Percentiles rank a stretch among this genome's conserved stretches.
Conservation (phyloP, 208 protist genomes). For the Trypanosomatidae sp. region DNA sequence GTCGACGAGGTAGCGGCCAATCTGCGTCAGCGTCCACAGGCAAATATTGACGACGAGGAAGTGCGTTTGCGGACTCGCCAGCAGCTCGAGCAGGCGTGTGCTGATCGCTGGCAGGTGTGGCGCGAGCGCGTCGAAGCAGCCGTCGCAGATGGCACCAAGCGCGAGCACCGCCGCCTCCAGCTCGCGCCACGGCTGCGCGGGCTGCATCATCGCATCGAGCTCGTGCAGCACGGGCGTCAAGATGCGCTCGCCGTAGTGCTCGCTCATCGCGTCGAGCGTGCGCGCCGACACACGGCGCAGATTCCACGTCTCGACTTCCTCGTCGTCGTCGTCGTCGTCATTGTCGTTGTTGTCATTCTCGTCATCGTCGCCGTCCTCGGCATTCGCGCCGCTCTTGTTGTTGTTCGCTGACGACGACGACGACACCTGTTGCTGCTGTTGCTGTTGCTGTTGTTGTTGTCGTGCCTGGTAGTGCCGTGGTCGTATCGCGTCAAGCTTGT, state of each 20-base stretch:
- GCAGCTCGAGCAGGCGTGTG: slow-evolving; percentile 48
- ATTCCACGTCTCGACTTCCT: slow-evolving; percentile 86
- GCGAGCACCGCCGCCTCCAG: slow-evolving; percentile 87
- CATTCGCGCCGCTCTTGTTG: slow-evolving; percentile 9
- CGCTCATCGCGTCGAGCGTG: slow-evolving; percentile 77
- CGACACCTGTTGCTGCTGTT: too few species aligned
- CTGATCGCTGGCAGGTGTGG: slow-evolving; percentile 71
- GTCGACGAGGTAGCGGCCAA: slow-evolving; percentile 39
- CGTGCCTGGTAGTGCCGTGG: slow-evolving; percentile 67
- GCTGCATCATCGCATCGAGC: slow-evolving; percentile 71
- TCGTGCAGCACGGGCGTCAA: slow-evolving; percentile 56
- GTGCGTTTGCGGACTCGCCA: slow-evolving; percentile 50
- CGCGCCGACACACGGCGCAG: slow-evolving; percentile 82
- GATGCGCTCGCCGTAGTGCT: slow-evolving; percentile 70
- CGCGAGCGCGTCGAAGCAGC: slow-evolving; percentile 69
- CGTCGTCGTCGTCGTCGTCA: slow-evolving; percentile 73
- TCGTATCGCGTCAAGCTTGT: slow-evolving; percentile 74
- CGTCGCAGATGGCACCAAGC: slow-evolving; percentile 85
- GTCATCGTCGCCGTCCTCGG: slow-evolving; percentile 24
- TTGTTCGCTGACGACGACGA: neutral
- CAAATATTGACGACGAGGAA: slow-evolving; percentile 86
- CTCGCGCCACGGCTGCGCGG: slow-evolving; percentile 45
- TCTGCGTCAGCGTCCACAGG: slow-evolving; percentile 81
- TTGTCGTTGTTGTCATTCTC: slow-evolving; percentile 38
- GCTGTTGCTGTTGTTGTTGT: too few species aligned